A percentile compares a stretch with the other conserved stretches of the same genome.
phyloP scores from a whole-genome alignment of 495 filamentous ascomycete genomes.

The Chaetomium fimeti region DNA sequence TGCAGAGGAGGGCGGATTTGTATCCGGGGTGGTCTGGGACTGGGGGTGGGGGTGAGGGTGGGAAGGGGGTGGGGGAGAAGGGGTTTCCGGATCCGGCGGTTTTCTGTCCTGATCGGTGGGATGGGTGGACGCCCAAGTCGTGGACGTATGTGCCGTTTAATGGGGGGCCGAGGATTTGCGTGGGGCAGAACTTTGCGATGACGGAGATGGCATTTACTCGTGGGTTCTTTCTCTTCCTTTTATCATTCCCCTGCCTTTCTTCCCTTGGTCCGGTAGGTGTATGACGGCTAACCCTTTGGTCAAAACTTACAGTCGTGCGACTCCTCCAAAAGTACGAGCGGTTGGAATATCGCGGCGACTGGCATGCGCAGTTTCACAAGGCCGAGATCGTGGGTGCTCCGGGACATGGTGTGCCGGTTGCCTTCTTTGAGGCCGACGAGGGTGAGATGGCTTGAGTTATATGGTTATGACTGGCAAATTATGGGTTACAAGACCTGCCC shows the following conservation, averaged over 20 bases:
- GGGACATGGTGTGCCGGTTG: constrained; percentile 39
- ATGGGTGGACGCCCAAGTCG: constrained; percentile 50
- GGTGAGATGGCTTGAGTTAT: constrained; percentile 21
- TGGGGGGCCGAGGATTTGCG: constrained; percentile 56
- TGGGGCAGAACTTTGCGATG: constrained; percentile 56
- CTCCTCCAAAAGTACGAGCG: constrained; percentile 61
- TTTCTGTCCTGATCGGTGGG: constrained; percentile 59
- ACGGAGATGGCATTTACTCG: constrained; percentile 48
- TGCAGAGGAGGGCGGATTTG: constrained; percentile 55
- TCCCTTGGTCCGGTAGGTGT: too few relatives aligned
- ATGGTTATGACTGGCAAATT: not conserved
- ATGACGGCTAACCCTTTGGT: not conserved
- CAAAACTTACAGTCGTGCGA: constrained; percentile 43
- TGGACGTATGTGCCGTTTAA: constrained; percentile 65
- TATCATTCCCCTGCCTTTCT: not conserved
- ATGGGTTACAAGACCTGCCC: too few relatives aligned
- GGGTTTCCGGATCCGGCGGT: constrained; percentile 48
- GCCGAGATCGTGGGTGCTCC: constrained; percentile 45
- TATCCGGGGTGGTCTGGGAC: constrained; percentile 38
- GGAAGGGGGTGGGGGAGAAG: constrained; percentile 10
- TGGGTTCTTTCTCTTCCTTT: constrained; percentile 12
- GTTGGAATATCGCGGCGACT: constrained; percentile 49
- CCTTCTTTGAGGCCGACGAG: constrained; percentile 36
- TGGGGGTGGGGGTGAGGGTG: not conserved
- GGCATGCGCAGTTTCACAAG: constrained; percentile 40